These are phyloP conservation scores for Fonsecaea nubica DNA, from an alignment of 2,329 filamentous ascomycete genomes.

Conservation along the genomic window DNA sequence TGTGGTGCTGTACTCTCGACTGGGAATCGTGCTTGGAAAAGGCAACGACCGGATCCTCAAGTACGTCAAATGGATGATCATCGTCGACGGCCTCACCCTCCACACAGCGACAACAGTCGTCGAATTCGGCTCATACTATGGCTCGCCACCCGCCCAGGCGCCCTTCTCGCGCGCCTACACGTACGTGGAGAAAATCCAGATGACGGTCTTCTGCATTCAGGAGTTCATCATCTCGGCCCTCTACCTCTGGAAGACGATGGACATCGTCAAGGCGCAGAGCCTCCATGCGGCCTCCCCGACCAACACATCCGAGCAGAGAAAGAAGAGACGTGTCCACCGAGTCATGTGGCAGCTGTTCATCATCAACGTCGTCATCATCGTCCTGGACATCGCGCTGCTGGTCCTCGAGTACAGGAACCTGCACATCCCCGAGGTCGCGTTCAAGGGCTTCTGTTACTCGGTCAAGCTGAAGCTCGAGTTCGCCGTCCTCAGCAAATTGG, in stretches of 20 bases:
- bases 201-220: constrained; percentile 64
- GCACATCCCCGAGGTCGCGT: constrained; percentile 54
- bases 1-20: constrained; percentile 58
- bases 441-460: constrained; percentile 56
- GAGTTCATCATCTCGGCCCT: constrained; percentile 46
- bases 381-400: constrained; percentile 54
- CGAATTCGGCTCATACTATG: constrained; percentile 47
- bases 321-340: constrained; percentile 49
- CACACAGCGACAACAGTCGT: constrained; percentile 54
- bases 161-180: constrained; percentile 48
- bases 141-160: constrained; percentile 39
- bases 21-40: constrained; percentile 52
- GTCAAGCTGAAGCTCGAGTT: constrained; percentile 59
- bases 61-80: constrained; percentile 54
- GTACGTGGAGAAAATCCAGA: constrained; percentile 61
- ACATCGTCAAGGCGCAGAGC: constrained; percentile 52
- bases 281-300: background rate
- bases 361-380: constrained; percentile 57
- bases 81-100: constrained; percentile 51
- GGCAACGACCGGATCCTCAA: constrained; percentile 44
- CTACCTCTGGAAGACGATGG: constrained; percentile 62
- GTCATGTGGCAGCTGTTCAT: constrained; percentile 57
- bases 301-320: constrained; percentile 42
- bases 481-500: constrained; percentile 55
- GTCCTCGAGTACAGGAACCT: constrained; percentile 52